Percentiles rank a stretch among this genome's conserved stretches.
Conservation (phyloP, 2,329 filamentous ascomycete species). For the Aspergillus versicolor region DNA sequence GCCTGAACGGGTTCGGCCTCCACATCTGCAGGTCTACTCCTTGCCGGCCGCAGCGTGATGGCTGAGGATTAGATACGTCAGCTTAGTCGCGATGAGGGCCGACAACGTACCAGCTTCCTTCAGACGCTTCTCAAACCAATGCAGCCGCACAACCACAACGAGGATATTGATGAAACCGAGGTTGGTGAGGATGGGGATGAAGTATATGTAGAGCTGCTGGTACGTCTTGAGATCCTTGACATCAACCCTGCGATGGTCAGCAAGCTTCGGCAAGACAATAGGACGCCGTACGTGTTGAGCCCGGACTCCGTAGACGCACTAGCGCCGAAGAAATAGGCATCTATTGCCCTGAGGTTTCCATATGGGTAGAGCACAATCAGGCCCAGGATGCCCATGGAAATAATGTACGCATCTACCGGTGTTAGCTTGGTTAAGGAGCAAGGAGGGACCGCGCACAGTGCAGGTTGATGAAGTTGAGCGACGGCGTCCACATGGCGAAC, state of each 20-base stretch:
- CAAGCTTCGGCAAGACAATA: background rate
- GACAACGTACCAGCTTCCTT: conserved; percentile 34
- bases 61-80: no score
- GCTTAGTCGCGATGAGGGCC: no score
- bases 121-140: conserved; percentile 51
- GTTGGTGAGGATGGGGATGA: conserved; percentile 51
- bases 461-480: no score
- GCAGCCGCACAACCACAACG: conserved; percentile 49
- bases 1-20: background rate
- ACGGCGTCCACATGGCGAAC: no score
- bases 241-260: conserved; percentile 44
- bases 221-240: conserved; percentile 51
- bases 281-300: conserved; percentile 47
- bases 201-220: conserved; percentile 54
- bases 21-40: background rate
- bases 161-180: conserved; percentile 51
- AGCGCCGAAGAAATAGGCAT: conserved; percentile 53
- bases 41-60: no score
- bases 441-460: no score
- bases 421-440: background rate
- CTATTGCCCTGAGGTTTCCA: conserved; percentile 45
- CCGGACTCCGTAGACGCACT: conserved; percentile 54
- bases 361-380: conserved; percentile 39
- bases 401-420: conserved; percentile 41
- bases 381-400: conserved; percentile 36